These are phyloP conservation scores for Puya raimondii DNA, from an alignment of 176 grass and related monocot species.

Conservation along the genomic window DNA sequence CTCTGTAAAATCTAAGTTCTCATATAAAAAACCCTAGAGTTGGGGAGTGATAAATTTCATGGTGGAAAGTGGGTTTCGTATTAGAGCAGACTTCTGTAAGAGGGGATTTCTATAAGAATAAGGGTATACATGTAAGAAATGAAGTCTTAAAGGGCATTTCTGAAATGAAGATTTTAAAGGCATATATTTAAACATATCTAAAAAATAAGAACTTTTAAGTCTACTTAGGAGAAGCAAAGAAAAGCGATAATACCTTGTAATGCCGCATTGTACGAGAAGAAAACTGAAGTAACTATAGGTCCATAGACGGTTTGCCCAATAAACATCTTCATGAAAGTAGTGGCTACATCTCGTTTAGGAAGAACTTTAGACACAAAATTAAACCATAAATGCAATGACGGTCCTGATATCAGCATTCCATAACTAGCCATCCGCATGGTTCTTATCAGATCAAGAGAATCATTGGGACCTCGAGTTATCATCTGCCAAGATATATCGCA, in stretches of 20 bases:
- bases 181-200: no score
- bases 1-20: no score
- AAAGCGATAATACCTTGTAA: conserved; percentile 61
- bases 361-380: conserved; percentile 82
- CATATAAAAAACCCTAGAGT: no score
- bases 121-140: no score
- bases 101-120: no score
- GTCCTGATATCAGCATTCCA: conserved; percentile 66
- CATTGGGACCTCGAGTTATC: conserved; percentile 39
- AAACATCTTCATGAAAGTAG: conserved; percentile 92
- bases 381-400: conserved; percentile 81
- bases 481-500: conserved; percentile 45
- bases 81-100: no score
- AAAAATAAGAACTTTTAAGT: no score
- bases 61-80: no score
- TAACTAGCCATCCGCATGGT: conserved; percentile 84
- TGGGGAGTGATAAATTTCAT: no score
- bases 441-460: conserved; percentile 50
- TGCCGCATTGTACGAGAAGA: conserved; percentile 87
- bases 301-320: conserved; percentile 88
- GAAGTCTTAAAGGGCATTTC: no score
- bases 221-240: no score
- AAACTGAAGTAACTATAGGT: conserved; percentile 76
- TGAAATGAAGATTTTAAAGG: no score
- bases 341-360: conserved; percentile 70